A percentile compares a stretch with the other conserved stretches of the same genome.
Evolutionary conservation across 1,139 yeast species (phyloP).

Genomic region (Kodamaea arcana): DNA sequence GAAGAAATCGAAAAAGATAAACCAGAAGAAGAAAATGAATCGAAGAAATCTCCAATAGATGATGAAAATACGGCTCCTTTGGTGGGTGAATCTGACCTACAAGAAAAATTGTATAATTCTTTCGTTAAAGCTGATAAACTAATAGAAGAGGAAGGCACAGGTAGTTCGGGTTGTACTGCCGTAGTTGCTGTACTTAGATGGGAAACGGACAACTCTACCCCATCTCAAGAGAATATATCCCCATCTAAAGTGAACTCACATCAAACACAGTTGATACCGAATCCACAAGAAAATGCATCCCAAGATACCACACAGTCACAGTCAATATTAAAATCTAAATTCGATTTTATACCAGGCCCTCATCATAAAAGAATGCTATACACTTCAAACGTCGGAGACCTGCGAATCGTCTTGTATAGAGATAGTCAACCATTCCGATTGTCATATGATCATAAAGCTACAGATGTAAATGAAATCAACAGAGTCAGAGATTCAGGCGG

Average conservation of each 20-base stretch:
- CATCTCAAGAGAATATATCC: neutral
- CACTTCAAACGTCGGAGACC: conserved; percentile 95
- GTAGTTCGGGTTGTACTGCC: conserved; percentile 88
- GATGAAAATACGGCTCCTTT: conserved; percentile 13
- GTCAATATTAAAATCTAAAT: conserved; percentile 12
- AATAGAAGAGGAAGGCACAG: conserved; percentile 57
- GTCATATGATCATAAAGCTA: conserved; percentile 92
- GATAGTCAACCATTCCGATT: conserved; percentile 70
- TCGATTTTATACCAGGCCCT: conserved; percentile 43
- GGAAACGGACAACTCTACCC: conserved; percentile 42
- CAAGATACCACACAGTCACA: neutral
- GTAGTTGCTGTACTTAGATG: conserved; percentile 90
- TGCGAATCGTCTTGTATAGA: conserved; percentile 76
- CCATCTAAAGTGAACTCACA: conserved; percentile 2
- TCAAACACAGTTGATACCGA: conserved; percentile 2
- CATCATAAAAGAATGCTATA: conserved; percentile 70
- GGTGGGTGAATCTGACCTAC: conserved; percentile 23
- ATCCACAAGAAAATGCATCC: neutral
- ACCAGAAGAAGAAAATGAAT: conserved; percentile 8
- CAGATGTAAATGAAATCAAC: conserved; percentile 71
- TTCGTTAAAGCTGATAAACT: conserved; percentile 73
- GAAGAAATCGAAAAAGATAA: conserved; percentile 34
- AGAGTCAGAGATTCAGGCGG: conserved; percentile 83
- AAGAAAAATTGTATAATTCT: conserved; percentile 53
- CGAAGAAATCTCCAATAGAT: conserved; percentile 5